These are phyloP conservation scores for Quercus ilex DNA, from an alignment of 306 rosid genomes.

Conservation along the genomic window DNA sequence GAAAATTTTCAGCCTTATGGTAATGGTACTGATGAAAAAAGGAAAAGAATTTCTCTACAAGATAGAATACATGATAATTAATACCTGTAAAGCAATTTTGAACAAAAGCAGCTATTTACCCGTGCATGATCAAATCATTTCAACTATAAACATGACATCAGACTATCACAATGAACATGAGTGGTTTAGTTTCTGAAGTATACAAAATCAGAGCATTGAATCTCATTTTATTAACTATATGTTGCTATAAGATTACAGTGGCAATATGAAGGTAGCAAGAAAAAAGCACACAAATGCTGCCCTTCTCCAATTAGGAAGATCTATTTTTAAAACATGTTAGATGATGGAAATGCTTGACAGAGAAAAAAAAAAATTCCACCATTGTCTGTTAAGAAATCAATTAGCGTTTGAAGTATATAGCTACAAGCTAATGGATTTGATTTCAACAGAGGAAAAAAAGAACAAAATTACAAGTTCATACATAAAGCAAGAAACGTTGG, in stretches of 20 bases:
- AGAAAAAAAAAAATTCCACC: background rate
- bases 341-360: slow-evolving; percentile 6
- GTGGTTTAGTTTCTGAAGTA: background rate
- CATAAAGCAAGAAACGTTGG: slow-evolving; percentile 11
- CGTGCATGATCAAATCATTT: background rate
- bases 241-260: slow-evolving; percentile 3
- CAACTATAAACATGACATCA: background rate
- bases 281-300: slow-evolving; percentile 3
- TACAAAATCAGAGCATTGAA: background rate
- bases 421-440: background rate
- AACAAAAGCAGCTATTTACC: background rate
- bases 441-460: background rate
- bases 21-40: slow-evolving; percentile 9
- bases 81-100: background rate
- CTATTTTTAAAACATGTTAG: background rate
- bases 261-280: background rate
- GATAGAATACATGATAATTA: background rate
- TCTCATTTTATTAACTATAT: background rate
- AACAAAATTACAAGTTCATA: background rate
- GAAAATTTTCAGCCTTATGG: slow-evolving; percentile 21
- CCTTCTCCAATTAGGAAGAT: slow-evolving; percentile 15
- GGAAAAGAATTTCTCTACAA: background rate
- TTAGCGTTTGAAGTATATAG: slow-evolving; percentile 13
- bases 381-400: slow-evolving; percentile 5
- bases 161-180: background rate